phyloP scores from a whole-genome alignment of 2,329 filamentous ascomycete species.

The Aspergillus aculeatinus region DNA sequence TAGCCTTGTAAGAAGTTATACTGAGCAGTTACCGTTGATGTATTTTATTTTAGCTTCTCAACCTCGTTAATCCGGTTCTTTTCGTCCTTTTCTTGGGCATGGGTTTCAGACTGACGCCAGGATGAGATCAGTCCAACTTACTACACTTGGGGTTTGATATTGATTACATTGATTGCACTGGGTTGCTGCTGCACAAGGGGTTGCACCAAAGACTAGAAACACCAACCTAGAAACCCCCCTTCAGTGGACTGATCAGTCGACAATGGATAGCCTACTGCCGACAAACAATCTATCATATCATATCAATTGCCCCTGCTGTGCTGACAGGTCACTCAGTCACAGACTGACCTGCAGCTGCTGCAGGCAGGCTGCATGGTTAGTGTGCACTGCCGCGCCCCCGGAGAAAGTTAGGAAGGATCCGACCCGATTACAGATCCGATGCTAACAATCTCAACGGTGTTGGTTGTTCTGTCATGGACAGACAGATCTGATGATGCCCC shows the following conservation, averaged over 20 bases:
- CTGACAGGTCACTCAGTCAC: neutral
- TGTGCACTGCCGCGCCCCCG: neutral
- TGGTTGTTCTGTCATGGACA: neutral
- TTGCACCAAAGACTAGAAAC: too few species aligned
- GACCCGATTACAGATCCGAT: neutral
- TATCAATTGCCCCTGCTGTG: neutral
- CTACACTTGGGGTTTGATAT: neutral
- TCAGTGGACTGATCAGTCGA: too few species aligned
- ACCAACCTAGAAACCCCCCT: too few species aligned
- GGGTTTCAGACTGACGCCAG: conserved; percentile 6
- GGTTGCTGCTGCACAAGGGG: too few species aligned
- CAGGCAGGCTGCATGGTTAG: neutral
- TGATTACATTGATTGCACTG: neutral
- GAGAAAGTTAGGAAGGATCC: neutral
- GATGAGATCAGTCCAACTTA: conserved; percentile 2
- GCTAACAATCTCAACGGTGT: neutral
- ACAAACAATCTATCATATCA: neutral
- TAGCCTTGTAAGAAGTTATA: neutral
- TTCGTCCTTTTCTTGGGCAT: neutral
- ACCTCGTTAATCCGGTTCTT: too few species aligned
- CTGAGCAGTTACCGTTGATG: neutral
- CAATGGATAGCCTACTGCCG: too few species aligned
- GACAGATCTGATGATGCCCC: neutral
- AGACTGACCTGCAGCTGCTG: neutral
- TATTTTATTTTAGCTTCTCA: too few species aligned